Evolutionary conservation across 2,329 filamentous ascomycete genomes (phyloP).

Genomic region (Elsinoe perseae): DNA sequence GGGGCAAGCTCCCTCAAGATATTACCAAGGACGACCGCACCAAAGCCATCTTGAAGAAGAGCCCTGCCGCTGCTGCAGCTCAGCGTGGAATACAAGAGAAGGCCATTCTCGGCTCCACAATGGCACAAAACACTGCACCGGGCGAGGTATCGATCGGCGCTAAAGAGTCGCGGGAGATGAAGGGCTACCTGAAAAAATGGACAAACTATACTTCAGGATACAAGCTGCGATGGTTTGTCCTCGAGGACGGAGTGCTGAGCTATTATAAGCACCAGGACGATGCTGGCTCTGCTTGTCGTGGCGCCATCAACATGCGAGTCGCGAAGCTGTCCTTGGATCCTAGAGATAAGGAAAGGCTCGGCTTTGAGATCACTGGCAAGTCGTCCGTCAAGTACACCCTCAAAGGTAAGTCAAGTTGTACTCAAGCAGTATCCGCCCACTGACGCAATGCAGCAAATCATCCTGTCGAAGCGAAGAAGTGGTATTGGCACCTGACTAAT

Average conservation of each 20-base stretch:
- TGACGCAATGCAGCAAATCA: constrained; percentile 60
- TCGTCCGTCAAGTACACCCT: constrained; percentile 97
- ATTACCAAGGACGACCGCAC: constrained; percentile 92
- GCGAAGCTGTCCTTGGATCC: constrained; percentile 91
- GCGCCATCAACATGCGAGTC: constrained; percentile 98
- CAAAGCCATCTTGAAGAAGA: constrained; percentile 81
- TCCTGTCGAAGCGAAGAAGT: constrained; percentile 93
- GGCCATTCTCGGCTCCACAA: constrained; percentile 75
- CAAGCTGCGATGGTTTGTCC: constrained; percentile 93
- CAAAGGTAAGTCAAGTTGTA: constrained; percentile 41
- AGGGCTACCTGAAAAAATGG: constrained; percentile 98
- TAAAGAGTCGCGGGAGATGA: constrained; percentile 92
- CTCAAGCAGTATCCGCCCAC: not conserved
- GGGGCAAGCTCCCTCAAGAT: constrained; percentile 91
- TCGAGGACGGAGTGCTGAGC: constrained; percentile 93
- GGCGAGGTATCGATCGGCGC: constrained; percentile 46
- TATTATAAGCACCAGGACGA: constrained; percentile 99
- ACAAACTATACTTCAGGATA: constrained; percentile 98
- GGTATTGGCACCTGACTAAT: constrained; percentile 99
- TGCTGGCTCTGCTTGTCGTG: constrained; percentile 87
- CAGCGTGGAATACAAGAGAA: constrained; percentile 96
- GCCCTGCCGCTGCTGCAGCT: constrained; percentile 85
- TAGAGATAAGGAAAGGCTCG: constrained; percentile 73
- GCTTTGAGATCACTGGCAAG: constrained; percentile 96
- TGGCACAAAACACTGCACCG: constrained; percentile 26